phyloP scores from a whole-genome alignment of 2,329 filamentous ascomycete species.

The Curvularia verruculosa region DNA sequence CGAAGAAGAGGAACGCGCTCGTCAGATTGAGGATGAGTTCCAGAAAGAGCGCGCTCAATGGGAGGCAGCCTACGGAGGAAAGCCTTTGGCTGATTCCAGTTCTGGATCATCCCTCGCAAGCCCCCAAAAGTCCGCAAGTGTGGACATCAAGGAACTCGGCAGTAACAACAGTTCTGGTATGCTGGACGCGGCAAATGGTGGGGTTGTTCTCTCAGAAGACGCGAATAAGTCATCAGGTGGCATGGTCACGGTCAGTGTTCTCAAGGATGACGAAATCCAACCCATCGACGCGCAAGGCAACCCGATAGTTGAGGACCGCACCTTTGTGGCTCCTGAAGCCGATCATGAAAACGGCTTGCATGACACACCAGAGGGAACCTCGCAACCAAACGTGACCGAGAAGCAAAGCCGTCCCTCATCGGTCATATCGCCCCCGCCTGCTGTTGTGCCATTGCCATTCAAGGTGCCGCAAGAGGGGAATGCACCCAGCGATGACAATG shows the following conservation, averaged over 20 bases:
- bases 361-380: conserved; percentile 9
- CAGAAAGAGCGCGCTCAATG: conserved; percentile 69
- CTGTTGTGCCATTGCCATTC: conserved; percentile 71
- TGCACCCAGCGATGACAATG: conserved; percentile 53
- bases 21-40: conserved; percentile 67
- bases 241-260: conserved; percentile 61
- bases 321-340: neutral
- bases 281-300: conserved; percentile 43
- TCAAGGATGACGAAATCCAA: conserved; percentile 55
- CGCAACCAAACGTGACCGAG: conserved; percentile 6
- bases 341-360: conserved; percentile 9
- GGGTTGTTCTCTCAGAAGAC: conserved; percentile 48
- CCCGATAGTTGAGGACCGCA: conserved; percentile 22
- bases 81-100: conserved; percentile 58
- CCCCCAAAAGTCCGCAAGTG: conserved; percentile 42
- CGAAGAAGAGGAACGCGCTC: conserved; percentile 73
- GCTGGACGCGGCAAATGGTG: conserved; percentile 53
- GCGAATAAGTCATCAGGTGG: conserved; percentile 48
- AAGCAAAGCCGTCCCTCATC: conserved; percentile 31
- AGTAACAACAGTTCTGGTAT: conserved; percentile 62
- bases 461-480: conserved; percentile 59
- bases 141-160: conserved; percentile 47
- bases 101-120: conserved; percentile 51
- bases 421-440: conserved; percentile 55
- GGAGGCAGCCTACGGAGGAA: conserved; percentile 78